Base-by-base conservation (phyloP, 495 filamentous ascomycete species). In the Parathielavia appendiculata region DNA sequence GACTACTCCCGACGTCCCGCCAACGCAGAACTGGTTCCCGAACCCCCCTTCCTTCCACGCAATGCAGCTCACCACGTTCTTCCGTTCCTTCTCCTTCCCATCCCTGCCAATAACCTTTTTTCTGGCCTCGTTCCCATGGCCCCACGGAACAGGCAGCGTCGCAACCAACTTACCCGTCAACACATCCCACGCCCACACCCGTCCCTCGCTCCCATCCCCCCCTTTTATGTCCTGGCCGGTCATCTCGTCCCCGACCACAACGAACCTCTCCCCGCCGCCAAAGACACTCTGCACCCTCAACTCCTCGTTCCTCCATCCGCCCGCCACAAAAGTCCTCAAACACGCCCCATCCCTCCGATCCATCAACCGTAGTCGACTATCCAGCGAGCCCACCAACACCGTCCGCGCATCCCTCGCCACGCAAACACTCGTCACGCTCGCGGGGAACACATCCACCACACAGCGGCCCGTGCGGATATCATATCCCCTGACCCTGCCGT, bases 101-200 rank as follows among this genome's bases (percentile, higher is more conserved):
- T 81, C 79, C 46, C 68, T 70, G n/a, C 77, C 76, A 12, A 75
- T 71, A 48, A 72, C 71, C 65, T 61, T 79, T 72, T 72, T 81
- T 50, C 64, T 67, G 0, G 60, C 65, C 53, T 71, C 74, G 34
- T 69, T 76, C 73, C 80, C 86, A 12, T 79, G 85, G 72, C 83
- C 60, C 76, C 79, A 73, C 69, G 81, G 83, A 66, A 81, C 84
- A 40, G 77, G 68, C 45, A 91, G 64, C 53, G 75, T 81, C 23
- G 83, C 78, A 52, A 86, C 76, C 40, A 87, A 65, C 53, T 84
- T 82, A 1, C 91, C 92, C 40, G 77, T 87, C 50, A 96, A 63
- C n/a, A 95, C 68, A 80, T 96, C 92, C 90, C 92, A 97, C 13
- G 85, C 89, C 79, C 87, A 90, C 17, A 95, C 79, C 63, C 83